Evolutionary conservation across 2,329 filamentous ascomycete genomes (phyloP).

Genomic region (Diaporthe aspalathi): DNA sequence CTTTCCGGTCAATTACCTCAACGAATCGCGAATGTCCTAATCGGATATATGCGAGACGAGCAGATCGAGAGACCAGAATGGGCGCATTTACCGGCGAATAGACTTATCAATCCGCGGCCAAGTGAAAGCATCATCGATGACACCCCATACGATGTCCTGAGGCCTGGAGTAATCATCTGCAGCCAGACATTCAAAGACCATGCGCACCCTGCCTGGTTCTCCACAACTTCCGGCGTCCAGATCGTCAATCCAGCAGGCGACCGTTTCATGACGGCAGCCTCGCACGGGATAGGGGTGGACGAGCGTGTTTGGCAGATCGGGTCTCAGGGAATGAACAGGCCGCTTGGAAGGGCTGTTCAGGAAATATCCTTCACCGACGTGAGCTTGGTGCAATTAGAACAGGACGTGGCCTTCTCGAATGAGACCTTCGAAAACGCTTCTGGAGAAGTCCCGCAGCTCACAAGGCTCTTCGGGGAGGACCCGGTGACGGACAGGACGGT

Average conservation of each 20-base stretch:
- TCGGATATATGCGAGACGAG: background rate
- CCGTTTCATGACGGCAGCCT: background rate
- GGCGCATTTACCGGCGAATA: background rate
- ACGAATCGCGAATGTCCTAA: background rate
- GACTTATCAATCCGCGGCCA: background rate
- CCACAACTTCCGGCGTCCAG: background rate
- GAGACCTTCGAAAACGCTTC: background rate
- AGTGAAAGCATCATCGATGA: background rate
- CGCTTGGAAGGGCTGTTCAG: background rate
- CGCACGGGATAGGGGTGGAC: background rate
- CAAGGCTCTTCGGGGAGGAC: background rate
- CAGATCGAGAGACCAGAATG: background rate
- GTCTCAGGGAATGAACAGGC: background rate
- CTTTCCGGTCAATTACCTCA: background rate
- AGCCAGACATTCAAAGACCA: background rate
- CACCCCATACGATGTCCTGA: background rate
- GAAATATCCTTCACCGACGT: background rate
- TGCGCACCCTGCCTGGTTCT: background rate
- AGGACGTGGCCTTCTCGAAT: background rate
- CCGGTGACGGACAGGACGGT: background rate
- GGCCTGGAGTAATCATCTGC: background rate
- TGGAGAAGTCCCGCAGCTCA: background rate
- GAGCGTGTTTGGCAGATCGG: background rate
- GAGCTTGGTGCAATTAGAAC: background rate
- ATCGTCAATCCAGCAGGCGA: background rate